Evolutionary conservation across 345 rosid species (phyloP).

Genomic region (Cardamine occulta): DNA sequence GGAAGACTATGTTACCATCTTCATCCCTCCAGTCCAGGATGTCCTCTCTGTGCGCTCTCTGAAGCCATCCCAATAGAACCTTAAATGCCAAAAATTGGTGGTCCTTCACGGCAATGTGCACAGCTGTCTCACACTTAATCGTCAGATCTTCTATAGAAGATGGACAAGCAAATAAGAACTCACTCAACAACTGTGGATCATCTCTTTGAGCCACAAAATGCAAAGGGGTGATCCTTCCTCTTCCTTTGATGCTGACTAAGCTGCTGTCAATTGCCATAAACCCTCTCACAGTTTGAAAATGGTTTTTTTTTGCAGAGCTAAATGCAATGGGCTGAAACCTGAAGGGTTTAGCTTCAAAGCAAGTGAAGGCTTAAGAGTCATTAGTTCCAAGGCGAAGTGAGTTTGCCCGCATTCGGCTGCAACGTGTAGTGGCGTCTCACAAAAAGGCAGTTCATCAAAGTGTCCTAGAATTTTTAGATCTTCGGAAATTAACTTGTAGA

Average conservation of each 20-base stretch:
- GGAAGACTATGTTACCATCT: constrained; percentile 49
- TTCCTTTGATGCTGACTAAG: constrained; percentile 42
- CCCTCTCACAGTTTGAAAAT: constrained; percentile 16
- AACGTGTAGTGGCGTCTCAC: constrained; percentile 47
- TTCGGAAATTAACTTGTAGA: neutral
- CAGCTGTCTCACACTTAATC: constrained; percentile 28
- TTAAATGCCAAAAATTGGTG: neutral
- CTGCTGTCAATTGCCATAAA: constrained; percentile 27
- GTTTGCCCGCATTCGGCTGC: constrained; percentile 41
- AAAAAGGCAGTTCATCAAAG: constrained; percentile 11
- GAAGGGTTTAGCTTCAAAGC: constrained; percentile 35
- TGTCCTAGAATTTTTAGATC: constrained; percentile 36
- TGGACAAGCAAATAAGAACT: constrained; percentile 35
- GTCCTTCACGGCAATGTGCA: constrained; percentile 45
- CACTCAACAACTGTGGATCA: constrained; percentile 15
- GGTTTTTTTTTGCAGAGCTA: constrained; percentile 35
- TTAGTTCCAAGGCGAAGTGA: constrained; percentile 42
- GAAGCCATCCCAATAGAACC: constrained; percentile 45
- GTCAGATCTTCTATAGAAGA: constrained; percentile 48
- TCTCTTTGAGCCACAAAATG: constrained; percentile 36
- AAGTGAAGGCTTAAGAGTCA: constrained; percentile 39
- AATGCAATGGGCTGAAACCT: constrained; percentile 45
- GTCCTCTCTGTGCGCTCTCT: constrained; percentile 27
- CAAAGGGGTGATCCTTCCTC: constrained; percentile 43
- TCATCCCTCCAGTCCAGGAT: constrained; percentile 48